phyloP scores from a whole-genome alignment of 768 basidiomycete genomes.

The Coprinellus aureogranulatus region DNA sequence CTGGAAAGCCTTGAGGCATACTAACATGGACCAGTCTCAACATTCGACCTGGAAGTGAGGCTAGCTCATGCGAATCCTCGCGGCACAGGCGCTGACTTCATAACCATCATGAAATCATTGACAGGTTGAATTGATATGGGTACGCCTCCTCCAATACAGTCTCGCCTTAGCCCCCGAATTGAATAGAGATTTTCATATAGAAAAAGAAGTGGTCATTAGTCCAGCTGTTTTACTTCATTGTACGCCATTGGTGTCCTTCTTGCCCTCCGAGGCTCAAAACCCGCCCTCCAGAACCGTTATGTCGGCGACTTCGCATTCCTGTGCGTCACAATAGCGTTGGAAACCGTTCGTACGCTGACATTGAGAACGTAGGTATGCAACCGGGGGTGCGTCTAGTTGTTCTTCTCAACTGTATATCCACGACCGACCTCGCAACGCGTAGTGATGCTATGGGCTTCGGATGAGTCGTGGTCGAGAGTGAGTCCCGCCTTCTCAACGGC shows the following conservation, averaged over 20 bases:
- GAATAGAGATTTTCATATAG: not conserved
- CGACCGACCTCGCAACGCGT: not conserved
- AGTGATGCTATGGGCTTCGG: not conserved
- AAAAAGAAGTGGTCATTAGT: constrained; percentile 7
- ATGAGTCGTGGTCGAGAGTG: not conserved
- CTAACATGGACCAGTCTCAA: constrained; percentile 1
- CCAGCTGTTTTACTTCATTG: constrained; percentile 8
- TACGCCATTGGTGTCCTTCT: too few relatives aligned
- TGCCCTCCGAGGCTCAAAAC: not conserved
- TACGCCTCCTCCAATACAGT: not conserved
- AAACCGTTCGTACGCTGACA: not conserved
- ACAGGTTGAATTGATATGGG: constrained; percentile 13
- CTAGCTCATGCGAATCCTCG: not conserved
- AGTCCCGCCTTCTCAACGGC: not conserved
- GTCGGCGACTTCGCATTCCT: constrained; percentile 1
- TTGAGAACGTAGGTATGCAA: not conserved
- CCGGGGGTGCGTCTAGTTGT: not conserved
- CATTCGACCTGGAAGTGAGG: constrained; percentile 10
- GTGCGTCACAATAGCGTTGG: not conserved
- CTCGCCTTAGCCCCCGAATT: not conserved
- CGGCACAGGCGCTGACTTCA: not conserved
- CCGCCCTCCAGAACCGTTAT: constrained; percentile 5
- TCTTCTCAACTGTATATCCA: not conserved
- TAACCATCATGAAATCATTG: not conserved
- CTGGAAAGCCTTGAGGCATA: not conserved